These are phyloP conservation scores for Xylaria longipes DNA, from an alignment of 495 filamentous ascomycete genomes.

Conservation along the genomic window DNA sequence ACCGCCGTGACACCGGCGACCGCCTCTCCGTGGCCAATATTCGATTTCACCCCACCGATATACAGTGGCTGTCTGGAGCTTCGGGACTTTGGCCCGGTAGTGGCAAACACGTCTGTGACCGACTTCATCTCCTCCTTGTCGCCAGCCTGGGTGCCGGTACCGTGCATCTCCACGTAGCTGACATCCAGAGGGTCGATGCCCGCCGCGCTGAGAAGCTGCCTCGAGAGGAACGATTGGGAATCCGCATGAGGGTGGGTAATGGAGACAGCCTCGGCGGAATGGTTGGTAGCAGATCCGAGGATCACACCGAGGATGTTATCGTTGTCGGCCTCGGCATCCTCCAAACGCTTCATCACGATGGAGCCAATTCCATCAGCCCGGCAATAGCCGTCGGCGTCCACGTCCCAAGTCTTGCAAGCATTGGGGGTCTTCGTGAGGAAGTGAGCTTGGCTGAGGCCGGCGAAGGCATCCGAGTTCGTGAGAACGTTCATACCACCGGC, in stretches of 20 bases:
- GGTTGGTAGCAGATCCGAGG: too few relatives aligned
- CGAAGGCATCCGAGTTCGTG: conserved; percentile 34
- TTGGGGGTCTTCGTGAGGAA: conserved; percentile 45
- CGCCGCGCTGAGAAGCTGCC: neutral
- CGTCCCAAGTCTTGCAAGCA: conserved; percentile 47
- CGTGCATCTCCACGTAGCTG: conserved; percentile 43
- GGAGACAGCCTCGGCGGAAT: too few relatives aligned
- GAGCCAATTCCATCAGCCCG: conserved; percentile 62
- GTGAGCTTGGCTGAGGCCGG: conserved; percentile 46
- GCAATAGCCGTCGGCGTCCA: conserved; percentile 62
- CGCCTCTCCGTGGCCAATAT: conserved; percentile 57
- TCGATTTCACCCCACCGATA: conserved; percentile 52
- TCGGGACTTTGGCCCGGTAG: conserved; percentile 33
- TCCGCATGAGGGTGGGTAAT: conserved; percentile 46
- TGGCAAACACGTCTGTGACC: conserved; percentile 35
- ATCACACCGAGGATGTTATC: conserved; percentile 63
- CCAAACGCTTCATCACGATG: conserved; percentile 59
- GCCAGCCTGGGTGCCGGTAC: conserved; percentile 51
- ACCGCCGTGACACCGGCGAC: conserved; percentile 50
- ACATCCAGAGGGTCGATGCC: conserved; percentile 31
- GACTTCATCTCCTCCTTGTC: conserved; percentile 39
- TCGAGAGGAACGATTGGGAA: conserved; percentile 41
- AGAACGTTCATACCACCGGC: conserved; percentile 45
- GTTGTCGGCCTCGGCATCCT: conserved; percentile 50
- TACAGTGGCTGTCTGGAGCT: conserved; percentile 26